phyloP scores from a whole-genome alignment of 257 asterid genomes.

The Solanum verrucosum region DNA sequence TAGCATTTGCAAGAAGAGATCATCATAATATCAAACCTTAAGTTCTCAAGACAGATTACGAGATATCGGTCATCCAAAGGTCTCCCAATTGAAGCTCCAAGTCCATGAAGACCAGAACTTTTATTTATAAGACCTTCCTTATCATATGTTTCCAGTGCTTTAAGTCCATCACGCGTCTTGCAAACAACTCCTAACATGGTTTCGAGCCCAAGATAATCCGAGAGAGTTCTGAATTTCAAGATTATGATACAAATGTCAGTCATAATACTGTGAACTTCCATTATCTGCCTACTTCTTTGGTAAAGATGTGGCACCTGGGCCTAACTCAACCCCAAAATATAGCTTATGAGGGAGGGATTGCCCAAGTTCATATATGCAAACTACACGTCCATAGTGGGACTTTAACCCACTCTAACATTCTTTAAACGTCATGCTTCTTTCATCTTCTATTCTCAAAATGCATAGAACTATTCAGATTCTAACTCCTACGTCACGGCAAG shows the following conservation, averaged over 20 bases:
- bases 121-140: conserved; percentile 40
- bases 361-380: neutral
- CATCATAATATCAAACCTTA: conserved; percentile 35
- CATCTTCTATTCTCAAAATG: neutral
- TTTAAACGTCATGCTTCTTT: neutral
- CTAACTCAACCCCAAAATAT: neutral
- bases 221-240: conserved; percentile 47
- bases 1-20: conserved; percentile 1
- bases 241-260: conserved; percentile 14
- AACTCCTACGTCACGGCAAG: neutral
- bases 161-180: conserved; percentile 53
- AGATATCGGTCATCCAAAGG: conserved; percentile 42
- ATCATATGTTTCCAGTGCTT: conserved; percentile 57
- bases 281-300: neutral
- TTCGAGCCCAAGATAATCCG: conserved; percentile 65
- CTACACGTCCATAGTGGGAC: neutral
- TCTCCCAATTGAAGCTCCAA: conserved; percentile 43
- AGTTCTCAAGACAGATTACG: conserved; percentile 59
- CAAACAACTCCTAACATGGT: conserved; percentile 78
- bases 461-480: neutral
- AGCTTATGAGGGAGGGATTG: neutral
- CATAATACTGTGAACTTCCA: neutral
- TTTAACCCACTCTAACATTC: neutral
- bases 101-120: conserved; percentile 49
- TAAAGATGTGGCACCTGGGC: neutral